A percentile compares a stretch with the other conserved stretches of the same genome.
phyloP scores from a whole-genome alignment of 2,329 filamentous ascomycete genomes.

The Hymenoscyphus repandus region DNA sequence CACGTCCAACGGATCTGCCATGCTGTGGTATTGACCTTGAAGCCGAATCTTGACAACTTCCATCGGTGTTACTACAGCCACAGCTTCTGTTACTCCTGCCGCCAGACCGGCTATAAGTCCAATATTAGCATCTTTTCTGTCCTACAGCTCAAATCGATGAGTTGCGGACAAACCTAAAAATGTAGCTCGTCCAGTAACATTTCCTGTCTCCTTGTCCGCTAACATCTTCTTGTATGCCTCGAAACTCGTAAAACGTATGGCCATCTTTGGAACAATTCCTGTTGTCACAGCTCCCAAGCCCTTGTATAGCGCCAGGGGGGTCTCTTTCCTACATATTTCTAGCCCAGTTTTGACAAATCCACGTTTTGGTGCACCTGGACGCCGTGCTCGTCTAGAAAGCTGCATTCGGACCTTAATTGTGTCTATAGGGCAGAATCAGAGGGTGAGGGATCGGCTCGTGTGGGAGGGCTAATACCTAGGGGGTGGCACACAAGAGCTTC shows the following conservation, averaged over 20 bases:
- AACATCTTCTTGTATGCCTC: slow-evolving; percentile 88
- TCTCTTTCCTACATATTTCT: slow-evolving; percentile 86
- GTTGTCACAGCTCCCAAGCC: slow-evolving; percentile 94
- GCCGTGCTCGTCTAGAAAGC: slow-evolving; percentile 78
- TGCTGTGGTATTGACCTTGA: slow-evolving; percentile 95
- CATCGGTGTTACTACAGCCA: slow-evolving; percentile 96
- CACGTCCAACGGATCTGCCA: slow-evolving; percentile 92
- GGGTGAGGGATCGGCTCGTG: background rate
- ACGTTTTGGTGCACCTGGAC: slow-evolving; percentile 74
- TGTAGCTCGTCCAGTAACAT: slow-evolving; percentile 65
- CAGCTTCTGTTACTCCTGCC: slow-evolving; percentile 93
- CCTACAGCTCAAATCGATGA: slow-evolving; percentile 1
- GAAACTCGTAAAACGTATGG: slow-evolving; percentile 96
- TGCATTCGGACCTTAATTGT: slow-evolving; percentile 99
- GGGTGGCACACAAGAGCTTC: slow-evolving; percentile 95
- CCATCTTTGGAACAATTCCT: slow-evolving; percentile 98
- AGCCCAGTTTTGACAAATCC: slow-evolving; percentile 83
- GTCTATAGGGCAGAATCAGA: slow-evolving; percentile 44
- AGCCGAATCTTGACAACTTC: slow-evolving; percentile 98
- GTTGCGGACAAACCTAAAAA: slow-evolving; percentile 52
- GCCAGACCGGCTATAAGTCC: slow-evolving; percentile 66
- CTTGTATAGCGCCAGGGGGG: slow-evolving; percentile 91
- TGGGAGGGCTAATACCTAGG: slow-evolving; percentile 54
- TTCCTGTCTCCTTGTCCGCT: slow-evolving; percentile 61
- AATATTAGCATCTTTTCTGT: slow-evolving; percentile 8